phyloP scores from a whole-genome alignment of 306 rosid genomes.

The Styphnolobium japonicum region DNA sequence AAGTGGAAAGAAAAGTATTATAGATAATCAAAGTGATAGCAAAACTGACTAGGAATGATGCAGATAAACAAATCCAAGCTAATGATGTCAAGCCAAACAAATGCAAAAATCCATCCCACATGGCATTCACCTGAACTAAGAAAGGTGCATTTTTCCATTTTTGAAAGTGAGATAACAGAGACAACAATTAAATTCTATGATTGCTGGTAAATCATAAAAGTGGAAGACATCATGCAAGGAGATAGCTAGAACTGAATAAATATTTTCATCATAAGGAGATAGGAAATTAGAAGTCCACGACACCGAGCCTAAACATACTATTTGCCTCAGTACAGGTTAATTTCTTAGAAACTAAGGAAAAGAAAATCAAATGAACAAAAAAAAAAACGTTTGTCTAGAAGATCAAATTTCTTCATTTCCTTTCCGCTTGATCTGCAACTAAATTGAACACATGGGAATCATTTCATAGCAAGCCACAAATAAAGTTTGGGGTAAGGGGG shows the following conservation, averaged over 20 bases:
- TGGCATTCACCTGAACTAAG: neutral
- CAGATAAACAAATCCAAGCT: neutral
- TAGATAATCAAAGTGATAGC: slow-evolving; percentile 5
- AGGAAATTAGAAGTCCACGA: neutral
- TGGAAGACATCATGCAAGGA: neutral
- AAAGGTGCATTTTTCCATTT: neutral
- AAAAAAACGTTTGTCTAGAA: neutral
- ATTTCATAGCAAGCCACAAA: neutral
- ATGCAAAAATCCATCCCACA: neutral
- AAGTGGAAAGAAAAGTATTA: neutral
- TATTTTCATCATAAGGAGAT: too few species aligned
- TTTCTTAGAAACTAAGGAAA: neutral
- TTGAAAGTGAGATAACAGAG: neutral
- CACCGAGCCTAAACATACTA: neutral
- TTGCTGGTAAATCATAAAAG: neutral
- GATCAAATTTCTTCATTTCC: neutral
- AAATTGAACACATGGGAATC: neutral
- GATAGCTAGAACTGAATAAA: neutral
- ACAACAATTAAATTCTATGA: neutral
- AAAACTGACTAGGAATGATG: neutral
- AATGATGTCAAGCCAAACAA: neutral
- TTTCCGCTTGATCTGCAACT: neutral
- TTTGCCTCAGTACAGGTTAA: neutral
- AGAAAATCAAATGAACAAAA: neutral
- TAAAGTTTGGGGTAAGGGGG: neutral